Conservation (phyloP, 2,329 filamentous ascomycete species). For the Nothophoma quercina region DNA sequence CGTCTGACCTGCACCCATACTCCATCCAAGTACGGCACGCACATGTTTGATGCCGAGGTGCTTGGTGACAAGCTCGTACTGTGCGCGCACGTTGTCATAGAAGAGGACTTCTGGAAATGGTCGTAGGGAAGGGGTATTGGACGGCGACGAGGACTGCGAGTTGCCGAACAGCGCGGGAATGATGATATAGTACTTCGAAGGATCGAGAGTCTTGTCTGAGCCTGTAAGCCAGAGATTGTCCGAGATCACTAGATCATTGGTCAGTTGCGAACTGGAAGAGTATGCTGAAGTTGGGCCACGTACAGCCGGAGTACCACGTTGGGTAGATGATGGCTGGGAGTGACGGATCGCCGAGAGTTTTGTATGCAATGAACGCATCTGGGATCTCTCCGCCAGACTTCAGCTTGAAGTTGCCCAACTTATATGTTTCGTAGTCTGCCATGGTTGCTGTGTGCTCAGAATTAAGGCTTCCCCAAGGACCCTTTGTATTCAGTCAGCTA, state of each 20-base stretch:
- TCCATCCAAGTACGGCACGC: constrained; percentile 71
- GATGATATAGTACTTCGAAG: constrained; percentile 72
- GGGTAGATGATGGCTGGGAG: constrained; percentile 77
- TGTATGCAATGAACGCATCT: constrained; percentile 76
- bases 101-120: constrained; percentile 70
- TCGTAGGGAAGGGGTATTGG: constrained; percentile 62
- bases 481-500: background rate
- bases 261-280: background rate
- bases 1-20: constrained; percentile 73
- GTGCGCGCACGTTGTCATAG: constrained; percentile 74
- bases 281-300: constrained; percentile 33
- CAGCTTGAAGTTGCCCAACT: constrained; percentile 71
- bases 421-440: constrained; percentile 58
- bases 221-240: constrained; percentile 81
- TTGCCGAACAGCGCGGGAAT: constrained; percentile 75
- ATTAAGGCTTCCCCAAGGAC: background rate
- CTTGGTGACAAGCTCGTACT: constrained; percentile 71
- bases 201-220: constrained; percentile 68
- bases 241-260: constrained; percentile 58
- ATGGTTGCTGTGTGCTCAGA: background rate
- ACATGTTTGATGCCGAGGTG: constrained; percentile 67
- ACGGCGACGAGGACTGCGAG: constrained; percentile 72
- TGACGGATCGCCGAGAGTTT: constrained; percentile 71
- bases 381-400: constrained; percentile 69
- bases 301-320: constrained; percentile 74